These are phyloP conservation scores for Xylariaceae sp. DNA, from an alignment of 2,329 filamentous ascomycete species.

Conservation along the genomic window DNA sequence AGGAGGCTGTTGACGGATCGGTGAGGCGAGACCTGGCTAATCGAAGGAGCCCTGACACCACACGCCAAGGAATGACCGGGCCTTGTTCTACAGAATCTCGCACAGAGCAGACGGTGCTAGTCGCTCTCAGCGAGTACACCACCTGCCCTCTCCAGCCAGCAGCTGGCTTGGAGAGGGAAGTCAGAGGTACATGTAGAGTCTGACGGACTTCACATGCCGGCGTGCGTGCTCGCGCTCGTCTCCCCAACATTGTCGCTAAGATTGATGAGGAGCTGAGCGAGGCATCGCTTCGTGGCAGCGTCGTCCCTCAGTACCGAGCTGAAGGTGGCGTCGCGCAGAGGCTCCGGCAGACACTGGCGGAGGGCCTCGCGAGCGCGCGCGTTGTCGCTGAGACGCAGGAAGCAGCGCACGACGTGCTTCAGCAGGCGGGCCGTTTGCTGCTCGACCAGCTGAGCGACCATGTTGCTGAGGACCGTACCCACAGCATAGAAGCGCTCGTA, in stretches of 20 bases:
- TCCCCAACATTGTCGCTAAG: constrained; percentile 79
- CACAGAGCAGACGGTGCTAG: background rate
- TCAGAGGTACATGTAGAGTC: background rate
- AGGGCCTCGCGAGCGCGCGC: constrained; percentile 90
- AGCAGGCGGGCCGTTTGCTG: constrained; percentile 92
- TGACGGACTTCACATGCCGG: constrained; percentile 17
- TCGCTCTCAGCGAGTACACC: background rate
- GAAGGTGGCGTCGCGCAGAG: constrained; percentile 97
- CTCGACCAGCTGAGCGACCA: constrained; percentile 96
- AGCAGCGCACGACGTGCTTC: constrained; percentile 96
- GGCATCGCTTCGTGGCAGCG: constrained; percentile 92
- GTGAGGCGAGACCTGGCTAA: background rate
- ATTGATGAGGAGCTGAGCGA: constrained; percentile 95
- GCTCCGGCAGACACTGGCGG: constrained; percentile 91
- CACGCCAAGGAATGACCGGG: background rate
- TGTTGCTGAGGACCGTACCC: constrained; percentile 94
- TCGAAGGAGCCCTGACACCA: background rate
- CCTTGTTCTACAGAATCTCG: background rate
- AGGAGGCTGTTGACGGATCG: no score
- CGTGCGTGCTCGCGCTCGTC: constrained; percentile 18
- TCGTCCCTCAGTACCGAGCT: constrained; percentile 94
- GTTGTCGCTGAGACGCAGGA: constrained; percentile 91
- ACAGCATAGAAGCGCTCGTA: constrained; percentile 98
- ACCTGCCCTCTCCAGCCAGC: background rate
- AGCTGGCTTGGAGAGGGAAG: background rate